A percentile compares a stretch with the other conserved stretches of the same genome.
These are phyloP conservation scores for Rhodomyrtus tomentosa DNA, from an alignment of 345 rosid genomes.

Conservation along the genomic window DNA sequence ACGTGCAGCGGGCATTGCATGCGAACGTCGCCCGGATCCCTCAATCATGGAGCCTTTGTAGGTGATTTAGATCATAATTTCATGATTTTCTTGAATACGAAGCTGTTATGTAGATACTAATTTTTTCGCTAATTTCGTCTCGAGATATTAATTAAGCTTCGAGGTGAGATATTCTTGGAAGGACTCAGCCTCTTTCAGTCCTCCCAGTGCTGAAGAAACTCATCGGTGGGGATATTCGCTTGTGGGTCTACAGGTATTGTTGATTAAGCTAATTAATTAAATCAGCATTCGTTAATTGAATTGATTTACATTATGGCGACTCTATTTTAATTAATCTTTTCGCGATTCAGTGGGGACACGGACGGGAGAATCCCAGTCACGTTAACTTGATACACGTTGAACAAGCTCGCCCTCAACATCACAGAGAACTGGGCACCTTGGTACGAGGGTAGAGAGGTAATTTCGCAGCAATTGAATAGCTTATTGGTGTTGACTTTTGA, in stretches of 20 bases:
- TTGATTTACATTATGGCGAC: background rate
- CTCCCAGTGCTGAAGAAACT: conserved; percentile 56
- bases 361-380: conserved; percentile 75
- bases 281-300: background rate
- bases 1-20: conserved; percentile 86
- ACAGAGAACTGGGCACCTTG: conserved; percentile 60
- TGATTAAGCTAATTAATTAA: background rate
- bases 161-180: conserved; percentile 20
- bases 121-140: background rate
- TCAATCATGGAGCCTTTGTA: conserved; percentile 73
- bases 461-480: too few relatives aligned
- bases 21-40: conserved; percentile 61
- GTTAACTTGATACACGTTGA: conserved; percentile 41
- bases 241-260: conserved; percentile 58
- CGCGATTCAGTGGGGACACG: conserved; percentile 47
- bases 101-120: background rate
- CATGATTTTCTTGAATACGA: background rate
- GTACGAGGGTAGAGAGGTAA: conserved; percentile 45
- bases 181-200: conserved; percentile 40
- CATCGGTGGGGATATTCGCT: conserved; percentile 40
- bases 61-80: background rate
- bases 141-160: conserved; percentile 8
- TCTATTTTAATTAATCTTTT: background rate
- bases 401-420: conserved; percentile 47
- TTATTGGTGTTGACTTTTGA: too few relatives aligned